A percentile compares a stretch with the other conserved stretches of the same genome.
Evolutionary conservation across 805 yeast species (phyloP).

Genomic region (Saturnispora mendoncae): DNA sequence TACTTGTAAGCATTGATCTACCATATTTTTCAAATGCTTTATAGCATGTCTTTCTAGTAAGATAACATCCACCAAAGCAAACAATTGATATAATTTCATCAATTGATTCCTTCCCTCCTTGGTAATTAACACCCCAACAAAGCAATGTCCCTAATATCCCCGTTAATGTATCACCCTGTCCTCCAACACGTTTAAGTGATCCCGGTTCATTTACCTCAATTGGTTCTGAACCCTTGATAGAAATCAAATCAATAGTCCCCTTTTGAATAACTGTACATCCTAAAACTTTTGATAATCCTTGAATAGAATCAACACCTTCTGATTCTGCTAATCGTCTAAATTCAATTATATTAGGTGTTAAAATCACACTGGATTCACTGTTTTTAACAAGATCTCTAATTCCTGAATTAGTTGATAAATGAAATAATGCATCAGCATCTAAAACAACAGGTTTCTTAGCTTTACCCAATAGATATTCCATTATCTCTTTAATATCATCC

Average conservation of each 20-base stretch:
- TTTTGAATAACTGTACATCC: slow-evolving; percentile 63
- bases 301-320: slow-evolving; percentile 26
- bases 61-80: slow-evolving; percentile 60
- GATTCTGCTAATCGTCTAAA: slow-evolving; percentile 53
- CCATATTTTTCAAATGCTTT: slow-evolving; percentile 59
- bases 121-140: slow-evolving; percentile 68
- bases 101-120: slow-evolving; percentile 41
- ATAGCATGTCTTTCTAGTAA: slow-evolving; percentile 57
- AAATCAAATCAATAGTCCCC: slow-evolving; percentile 61
- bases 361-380: slow-evolving; percentile 50
- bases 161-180: slow-evolving; percentile 90
- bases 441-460: slow-evolving; percentile 61
- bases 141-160: slow-evolving; percentile 78
- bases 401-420: slow-evolving; percentile 50
- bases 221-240: slow-evolving; percentile 33
- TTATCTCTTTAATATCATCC: slow-evolving; percentile 36
- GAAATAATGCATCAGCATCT: slow-evolving; percentile 83
- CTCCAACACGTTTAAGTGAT: slow-evolving; percentile 78
- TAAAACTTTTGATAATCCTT: slow-evolving; percentile 38
- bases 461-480: slow-evolving; percentile 49
- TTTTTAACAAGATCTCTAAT: slow-evolving; percentile 28
- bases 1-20: slow-evolving; percentile 79
- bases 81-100: slow-evolving; percentile 38
- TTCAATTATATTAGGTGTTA: slow-evolving; percentile 90
- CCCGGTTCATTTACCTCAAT: slow-evolving; percentile 45